Base-by-base conservation (phyloP, 139 green algal genomes). In the Coelastrella sp. region DNA sequence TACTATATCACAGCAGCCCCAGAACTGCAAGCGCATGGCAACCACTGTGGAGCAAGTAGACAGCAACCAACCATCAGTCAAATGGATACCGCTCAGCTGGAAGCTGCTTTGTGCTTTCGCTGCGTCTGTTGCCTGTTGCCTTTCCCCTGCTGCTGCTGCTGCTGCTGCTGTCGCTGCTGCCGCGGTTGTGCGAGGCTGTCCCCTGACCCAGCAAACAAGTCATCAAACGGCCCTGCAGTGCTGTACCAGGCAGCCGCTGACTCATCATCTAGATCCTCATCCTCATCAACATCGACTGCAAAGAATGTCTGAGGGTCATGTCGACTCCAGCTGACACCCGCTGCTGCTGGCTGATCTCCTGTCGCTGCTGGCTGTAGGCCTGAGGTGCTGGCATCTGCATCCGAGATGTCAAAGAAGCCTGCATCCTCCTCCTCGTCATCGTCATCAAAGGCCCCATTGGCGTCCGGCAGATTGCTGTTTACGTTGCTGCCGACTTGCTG, bases 251-350 rank as follows among this genome's bases (percentile, higher is more conserved):
- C 84, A 58, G 9, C 68, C 59, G 68, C 84, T 12, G 60, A 49
- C 15, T 63, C 49, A 17, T 66, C 65, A 49, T 87, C 82, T 3
- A 49, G 35, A n/a, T 24, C 25, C 20, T 87, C 82, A 19, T 87
- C 82, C 7, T 87, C 82, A 7, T 78, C 82, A 20, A 65, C 84
- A 68, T 88, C 84, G 0, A 88, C 68, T 24, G 66, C 84, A 80
- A 88, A 88, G 22, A 88, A 88, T 15, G 68, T 88, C 6, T 59
- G 20, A 7, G 84, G 84, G 12, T 88, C 84, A n/a, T 88, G 84
- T 57, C 63, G 15, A 59, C 84, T 88, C 84, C 84, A 88, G 19
- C 27, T 59, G 12, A 88, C 84, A 72, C 11, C 63, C 27, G 78
- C 78, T 66, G 7, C 56, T 11, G 57, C 80, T 70, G 80, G 57